Conservation (phyloP, 345 rosid species). For the Turritis glabra region DNA sequence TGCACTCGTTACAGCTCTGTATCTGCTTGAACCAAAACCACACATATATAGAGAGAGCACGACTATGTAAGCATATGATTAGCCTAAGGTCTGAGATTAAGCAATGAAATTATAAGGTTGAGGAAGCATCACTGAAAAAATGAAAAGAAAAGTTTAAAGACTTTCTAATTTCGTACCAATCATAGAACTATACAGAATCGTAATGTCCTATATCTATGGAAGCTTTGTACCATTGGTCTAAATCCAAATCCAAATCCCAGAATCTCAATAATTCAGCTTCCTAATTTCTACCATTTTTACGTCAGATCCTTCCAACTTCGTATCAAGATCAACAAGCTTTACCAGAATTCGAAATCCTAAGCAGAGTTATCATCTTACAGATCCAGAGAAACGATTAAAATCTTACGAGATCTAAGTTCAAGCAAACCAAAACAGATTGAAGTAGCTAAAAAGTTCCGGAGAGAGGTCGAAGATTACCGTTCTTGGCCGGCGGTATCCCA, state of each 20-base stretch:
- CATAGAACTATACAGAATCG: no score
- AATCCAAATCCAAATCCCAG: neutral
- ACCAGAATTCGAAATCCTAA: neutral
- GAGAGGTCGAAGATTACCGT: conserved; percentile 44
- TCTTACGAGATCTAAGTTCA: conserved; percentile 20
- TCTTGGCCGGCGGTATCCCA: conserved; percentile 99
- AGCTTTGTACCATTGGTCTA: neutral
- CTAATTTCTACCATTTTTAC: neutral
- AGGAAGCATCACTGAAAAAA: neutral
- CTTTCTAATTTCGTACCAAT: neutral
- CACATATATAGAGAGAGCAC: neutral
- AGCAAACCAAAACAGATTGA: no score
- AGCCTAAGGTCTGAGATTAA: neutral
- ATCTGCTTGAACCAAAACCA: conserved; percentile 42
- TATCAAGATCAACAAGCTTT: neutral
- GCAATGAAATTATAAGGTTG: neutral
- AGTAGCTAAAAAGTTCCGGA: neutral
- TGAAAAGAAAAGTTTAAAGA: neutral
- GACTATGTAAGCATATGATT: neutral
- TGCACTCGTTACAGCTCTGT: conserved; percentile 84
- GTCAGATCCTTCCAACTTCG: neutral
- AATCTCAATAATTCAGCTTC: no score
- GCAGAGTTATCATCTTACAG: neutral
- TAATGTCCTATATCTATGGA: no score
- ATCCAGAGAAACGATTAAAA: neutral